Evolutionary conservation across 2,329 filamentous ascomycete species (phyloP), one percentile per base, ranked within the genome.

Genomic region (Cladosporium sp.): DNA sequence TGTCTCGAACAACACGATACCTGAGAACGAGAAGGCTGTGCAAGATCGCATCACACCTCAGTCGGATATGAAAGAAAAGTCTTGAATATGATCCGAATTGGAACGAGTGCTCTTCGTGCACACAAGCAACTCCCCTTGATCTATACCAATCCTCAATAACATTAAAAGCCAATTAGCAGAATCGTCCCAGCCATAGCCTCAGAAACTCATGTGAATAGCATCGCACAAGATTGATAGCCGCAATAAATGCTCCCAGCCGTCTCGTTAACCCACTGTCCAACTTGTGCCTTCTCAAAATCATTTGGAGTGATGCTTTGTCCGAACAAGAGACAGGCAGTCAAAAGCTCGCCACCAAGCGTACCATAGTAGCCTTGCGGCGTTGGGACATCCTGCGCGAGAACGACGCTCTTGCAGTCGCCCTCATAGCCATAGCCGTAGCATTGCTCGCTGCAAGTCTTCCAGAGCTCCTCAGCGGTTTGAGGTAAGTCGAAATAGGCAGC

Each of bases 291-390:
- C 9, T 61, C 62, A 49, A 71, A 68, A 40, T 69, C 62, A 4
- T 43, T 43, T n/a, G 51, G 39, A 3, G 41, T 52, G 37, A 71
- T 30, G 32, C 56, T 51, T 15, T 58, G 51, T 9, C 56, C 62
- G 48, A 62, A 73, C 52, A 73, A 55, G 49, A 71, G 48, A 54
- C 70, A 73, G 1, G 58, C 69, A 13, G 63, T 68, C 36, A 55
- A 52, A 9, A 64, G 52, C 19, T 58, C 54, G 1, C 70, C 68
- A 1, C 65, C 65, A 7, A 56, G 32, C 1, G 58, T 57, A 5
- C 66, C 68, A 41, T 63, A 64, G 38, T 65, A 69, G 2, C 62
- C 63, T n/a, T 58, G 52, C 8, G 69, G 70, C 7, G 63, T 58
- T 12, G 57, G 55, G 13, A 71, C 58, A n/a, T 68, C 62, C 42